Evolutionary conservation across 352 stramenopile genomes (phyloP), one percentile per base, ranked within the genome.

Genomic region (Globisporangium parvum): DNA sequence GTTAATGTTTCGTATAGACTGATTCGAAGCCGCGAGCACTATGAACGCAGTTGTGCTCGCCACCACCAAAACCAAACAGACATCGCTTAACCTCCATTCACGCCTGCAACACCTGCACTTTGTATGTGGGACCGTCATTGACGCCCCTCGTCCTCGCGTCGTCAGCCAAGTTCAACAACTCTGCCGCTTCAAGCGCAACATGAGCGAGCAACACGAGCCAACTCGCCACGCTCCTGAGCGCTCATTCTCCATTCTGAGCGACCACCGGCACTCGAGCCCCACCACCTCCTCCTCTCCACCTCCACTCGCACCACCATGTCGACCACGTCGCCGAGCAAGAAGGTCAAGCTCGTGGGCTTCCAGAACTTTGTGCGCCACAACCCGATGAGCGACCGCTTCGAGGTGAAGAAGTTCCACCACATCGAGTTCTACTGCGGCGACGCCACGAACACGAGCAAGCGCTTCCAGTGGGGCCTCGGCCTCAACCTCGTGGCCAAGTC

Each of bases 391-490:
- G 82, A 93, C 70, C 73, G 70, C 58, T 93, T 93, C 58, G 71
- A 85, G 44, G 68, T 90, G 58, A 73, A 80, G 46, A 76, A 79
- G 58, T 95, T 95, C 66, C 77, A 95, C 66, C 83, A 93, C 74
- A 62, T 95, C 51, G 85, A 93, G 61, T 93, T 95, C 63, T 95
- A 82, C 73, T 85, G 77, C 57, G 62, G 59, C 54, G 85, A 95
- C 55, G 85, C 85, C 39, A 93, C 82, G 37, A 93, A 91, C 67
- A 67, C 54, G 42, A 85, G 65, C 20, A 74, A 75, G 48, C 82
- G 88, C 53, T 97, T 97, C 67, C 58, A 66, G 15, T 95, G 73
- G 78, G 88, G 77, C 9, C 75, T 97, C 40, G 88, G 88, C 46
- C 88, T 97, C 71, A 69, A 75, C 40, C 66, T 85, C 39, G 75